Conservation (phyloP, 352 stramenopile genomes). For the Blastocystis sp. region DNA sequence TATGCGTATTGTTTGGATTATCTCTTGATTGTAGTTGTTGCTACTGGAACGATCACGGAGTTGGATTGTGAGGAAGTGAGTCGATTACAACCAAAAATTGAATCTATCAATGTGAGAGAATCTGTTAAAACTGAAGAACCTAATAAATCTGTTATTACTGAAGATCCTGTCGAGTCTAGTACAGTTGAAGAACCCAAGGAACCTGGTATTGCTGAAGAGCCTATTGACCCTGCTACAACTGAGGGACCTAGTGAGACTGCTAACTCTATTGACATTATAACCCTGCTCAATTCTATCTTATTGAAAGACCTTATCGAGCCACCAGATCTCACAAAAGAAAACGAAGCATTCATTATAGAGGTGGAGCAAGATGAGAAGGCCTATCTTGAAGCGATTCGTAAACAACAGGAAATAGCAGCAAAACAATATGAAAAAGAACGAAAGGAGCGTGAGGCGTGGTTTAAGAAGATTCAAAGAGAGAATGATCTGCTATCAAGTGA, state of each 20-base stretch:
- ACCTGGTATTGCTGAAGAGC: too few species aligned
- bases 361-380: background rate
- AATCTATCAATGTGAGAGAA: background rate
- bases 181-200: background rate
- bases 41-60: slow-evolving; percentile 21
- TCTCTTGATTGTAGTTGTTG: slow-evolving; percentile 23
- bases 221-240: too few species aligned
- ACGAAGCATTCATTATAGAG: background rate
- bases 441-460: background rate
- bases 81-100: background rate
- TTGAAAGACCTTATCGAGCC: background rate
- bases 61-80: slow-evolving; percentile 1
- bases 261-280: too few species aligned
- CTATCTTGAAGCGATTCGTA: background rate
- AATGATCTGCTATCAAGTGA: slow-evolving; percentile 48
- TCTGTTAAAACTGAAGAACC: background rate
- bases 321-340: background rate
- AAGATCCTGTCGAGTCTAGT: background rate
- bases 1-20: background rate
- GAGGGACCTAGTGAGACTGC: too few species aligned
- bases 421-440: background rate
- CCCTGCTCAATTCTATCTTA: background rate
- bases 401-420: background rate
- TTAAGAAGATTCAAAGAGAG: slow-evolving; percentile 6
- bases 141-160: background rate